Evolutionary conservation across 495 filamentous ascomycete genomes (phyloP), one percentile per base, ranked within the genome.

Genomic region (Tuber magnatum): DNA sequence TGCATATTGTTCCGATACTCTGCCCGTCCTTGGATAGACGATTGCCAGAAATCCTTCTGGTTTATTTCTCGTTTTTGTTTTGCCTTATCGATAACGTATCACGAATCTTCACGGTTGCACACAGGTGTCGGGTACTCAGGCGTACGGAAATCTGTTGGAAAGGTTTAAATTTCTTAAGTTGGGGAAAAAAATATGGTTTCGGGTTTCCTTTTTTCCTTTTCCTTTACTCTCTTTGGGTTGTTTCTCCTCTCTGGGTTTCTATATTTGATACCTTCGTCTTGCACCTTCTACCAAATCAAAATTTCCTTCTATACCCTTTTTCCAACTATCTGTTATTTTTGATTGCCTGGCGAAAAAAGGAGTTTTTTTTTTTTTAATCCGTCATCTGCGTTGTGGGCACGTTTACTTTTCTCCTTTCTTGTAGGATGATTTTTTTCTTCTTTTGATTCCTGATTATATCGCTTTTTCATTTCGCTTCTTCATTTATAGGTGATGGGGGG

Each of bases 81-180:
- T 65, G 56, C 56, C 56, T 65, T 65, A 65, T 65, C 56, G 56
- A 65, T 65, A 65, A 65, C 28, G 56, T 65, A 65, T 65, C 56
- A 65, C 56, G 56, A 65, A 65, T 65, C 28, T 65, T 65, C 28
- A 65, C 56, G 28, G n/a, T 20, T 65, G 56, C 56, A 65, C 56
- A 65, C 4, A 65, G 28, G 56, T 65, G 28, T 65, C 56, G 56
- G 56, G 56, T 65, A 65, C 56, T 65, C 56, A 65, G 56, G 56
- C 56, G 56, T 65, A 28, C 28, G 56, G 56, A 65, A 65, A 65
- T 65, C 56, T 65, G 56, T 65, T 65, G 56, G 32, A 35, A 65
- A 65, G 56, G 28, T 65, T 56, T 65, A 65, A 32, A 65, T 65
- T 65, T 65, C 56, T 65, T 18, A 35, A 65, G 56, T 65, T 35